phyloP scores from a whole-genome alignment of 2,329 filamentous ascomycete species.

The Botryosphaeria dothidea region DNA sequence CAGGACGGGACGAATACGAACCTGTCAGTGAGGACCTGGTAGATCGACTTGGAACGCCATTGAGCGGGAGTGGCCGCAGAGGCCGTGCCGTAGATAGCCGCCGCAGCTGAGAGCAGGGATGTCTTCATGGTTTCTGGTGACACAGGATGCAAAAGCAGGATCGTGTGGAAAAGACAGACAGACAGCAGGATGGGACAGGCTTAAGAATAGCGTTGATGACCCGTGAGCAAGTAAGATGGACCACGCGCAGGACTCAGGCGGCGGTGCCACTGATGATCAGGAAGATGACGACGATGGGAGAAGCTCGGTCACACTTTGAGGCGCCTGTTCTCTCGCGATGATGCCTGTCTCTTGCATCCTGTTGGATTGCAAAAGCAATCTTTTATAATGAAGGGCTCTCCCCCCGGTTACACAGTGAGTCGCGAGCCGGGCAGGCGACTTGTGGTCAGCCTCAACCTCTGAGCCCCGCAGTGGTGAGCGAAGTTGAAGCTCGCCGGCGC shows the following conservation, averaged over 20 bases:
- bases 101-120: conserved; percentile 9
- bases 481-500: not conserved
- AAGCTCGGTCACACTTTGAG: no score
- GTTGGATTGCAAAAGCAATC: not conserved
- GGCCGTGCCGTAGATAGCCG: conserved; percentile 4
- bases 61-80: conserved; percentile 34
- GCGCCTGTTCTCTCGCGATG: not conserved
- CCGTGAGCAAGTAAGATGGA: not conserved
- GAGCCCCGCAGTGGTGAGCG: not conserved
- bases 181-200: not conserved
- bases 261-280: not conserved
- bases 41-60: conserved; percentile 43
- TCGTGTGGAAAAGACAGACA: not conserved
- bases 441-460: not conserved
- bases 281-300: no score
- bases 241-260: not conserved
- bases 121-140: conserved; percentile 4
- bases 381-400: not conserved
- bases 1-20: conserved; percentile 11
- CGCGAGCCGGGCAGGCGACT: not conserved
- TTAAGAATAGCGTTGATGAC: not conserved
- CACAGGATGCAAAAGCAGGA: not conserved
- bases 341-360: not conserved
- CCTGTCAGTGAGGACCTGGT: conserved; percentile 46
- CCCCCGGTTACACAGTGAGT: not conserved